phyloP scores from a whole-genome alignment of 495 filamentous ascomycete species.

The Aeminium ludgeri region DNA sequence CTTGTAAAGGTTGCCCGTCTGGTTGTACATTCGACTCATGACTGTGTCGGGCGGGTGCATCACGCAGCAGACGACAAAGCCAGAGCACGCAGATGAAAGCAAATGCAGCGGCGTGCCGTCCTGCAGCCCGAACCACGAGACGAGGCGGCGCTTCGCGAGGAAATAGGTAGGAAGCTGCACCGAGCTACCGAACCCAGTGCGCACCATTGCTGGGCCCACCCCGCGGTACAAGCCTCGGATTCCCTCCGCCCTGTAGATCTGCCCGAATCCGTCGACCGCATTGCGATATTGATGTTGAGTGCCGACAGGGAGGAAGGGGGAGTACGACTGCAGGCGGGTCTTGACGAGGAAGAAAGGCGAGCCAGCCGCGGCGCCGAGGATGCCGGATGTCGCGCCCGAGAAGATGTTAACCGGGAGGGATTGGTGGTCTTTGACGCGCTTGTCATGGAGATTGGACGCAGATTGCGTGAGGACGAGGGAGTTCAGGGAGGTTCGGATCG shows the following conservation, averaged over 20 bases:
- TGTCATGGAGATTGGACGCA: conserved; percentile 47
- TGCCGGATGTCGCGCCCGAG: conserved; percentile 69
- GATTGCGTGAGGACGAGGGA: conserved; percentile 19
- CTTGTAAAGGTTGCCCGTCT: conserved; percentile 88
- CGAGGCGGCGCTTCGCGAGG: conserved; percentile 79
- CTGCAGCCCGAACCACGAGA: conserved; percentile 66
- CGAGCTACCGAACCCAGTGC: conserved; percentile 85
- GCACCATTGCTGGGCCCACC: conserved; percentile 85
- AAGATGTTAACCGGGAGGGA: conserved; percentile 85
- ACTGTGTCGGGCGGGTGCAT: conserved; percentile 99
- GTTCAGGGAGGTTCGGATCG: conserved; percentile 55
- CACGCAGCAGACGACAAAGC: conserved; percentile 90
- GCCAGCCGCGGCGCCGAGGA: conserved; percentile 76
- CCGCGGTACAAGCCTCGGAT: conserved; percentile 72
- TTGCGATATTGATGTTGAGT: conserved; percentile 88
- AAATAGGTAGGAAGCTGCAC: conserved; percentile 98
- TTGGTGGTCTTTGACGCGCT: conserved; percentile 38
- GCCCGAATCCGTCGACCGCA: conserved; percentile 60
- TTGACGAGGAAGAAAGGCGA: conserved; percentile 99
- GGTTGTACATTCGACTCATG: conserved; percentile 98
- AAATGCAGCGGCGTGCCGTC: conserved; percentile 85
- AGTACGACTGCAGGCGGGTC: conserved; percentile 86
- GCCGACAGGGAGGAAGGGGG: conserved; percentile 84
- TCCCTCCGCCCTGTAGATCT: conserved; percentile 66
- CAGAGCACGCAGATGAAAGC: conserved; percentile 72